phyloP scores from a whole-genome alignment of 306 rosid species.

The Fragaria vesca region DNA sequence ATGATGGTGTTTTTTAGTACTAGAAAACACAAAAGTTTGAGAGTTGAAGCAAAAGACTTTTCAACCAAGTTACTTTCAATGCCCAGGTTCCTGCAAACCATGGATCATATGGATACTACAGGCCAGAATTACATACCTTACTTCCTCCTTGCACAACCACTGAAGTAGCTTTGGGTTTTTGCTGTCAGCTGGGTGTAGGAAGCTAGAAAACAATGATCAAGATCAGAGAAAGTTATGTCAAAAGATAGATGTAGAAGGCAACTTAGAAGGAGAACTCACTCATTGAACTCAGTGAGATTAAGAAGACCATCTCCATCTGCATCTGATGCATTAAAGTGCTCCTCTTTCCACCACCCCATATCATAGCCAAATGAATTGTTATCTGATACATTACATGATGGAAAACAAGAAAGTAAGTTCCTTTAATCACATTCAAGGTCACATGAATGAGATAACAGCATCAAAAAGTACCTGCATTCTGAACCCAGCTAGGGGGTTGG shows the following conservation, averaged over 20 bases:
- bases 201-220: slow-evolving; percentile 44
- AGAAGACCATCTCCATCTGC: slow-evolving; percentile 75
- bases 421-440: too few relatives aligned
- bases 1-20: neutral
- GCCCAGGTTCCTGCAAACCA: neutral
- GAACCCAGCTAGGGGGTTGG: slow-evolving; percentile 84
- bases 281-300: slow-evolving; percentile 83
- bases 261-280: slow-evolving; percentile 53
- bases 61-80: slow-evolving; percentile 5
- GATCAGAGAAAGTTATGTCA: slow-evolving; percentile 14
- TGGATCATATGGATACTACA: neutral
- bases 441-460: too few relatives aligned
- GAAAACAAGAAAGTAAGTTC: too few relatives aligned
- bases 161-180: slow-evolving; percentile 67
- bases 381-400: slow-evolving; percentile 15
- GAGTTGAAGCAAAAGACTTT: neutral
- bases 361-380: slow-evolving; percentile 76
- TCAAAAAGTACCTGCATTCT: slow-evolving; percentile 48
- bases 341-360: slow-evolving; percentile 98
- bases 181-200: slow-evolving; percentile 94
- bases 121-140: slow-evolving; percentile 51
- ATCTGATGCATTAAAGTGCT: slow-evolving; percentile 93
- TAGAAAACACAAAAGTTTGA: neutral
- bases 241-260: slow-evolving; percentile 7
- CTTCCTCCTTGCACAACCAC: slow-evolving; percentile 94